Conservation (phyloP, 805 yeast genomes). For the Ogataea allantospora region DNA sequence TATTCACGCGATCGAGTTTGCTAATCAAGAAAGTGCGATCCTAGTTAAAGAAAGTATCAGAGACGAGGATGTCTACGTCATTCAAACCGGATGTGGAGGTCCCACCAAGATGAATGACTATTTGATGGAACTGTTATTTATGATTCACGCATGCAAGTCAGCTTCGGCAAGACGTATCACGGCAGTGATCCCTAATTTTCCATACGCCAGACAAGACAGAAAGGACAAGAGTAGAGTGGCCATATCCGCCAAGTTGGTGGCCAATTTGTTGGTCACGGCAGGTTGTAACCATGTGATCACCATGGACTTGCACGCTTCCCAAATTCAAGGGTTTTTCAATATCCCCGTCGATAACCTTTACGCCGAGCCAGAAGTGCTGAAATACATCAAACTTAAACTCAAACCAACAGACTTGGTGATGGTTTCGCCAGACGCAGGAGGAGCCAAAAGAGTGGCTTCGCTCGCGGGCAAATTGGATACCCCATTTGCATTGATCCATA, state of each 20-base stretch:
- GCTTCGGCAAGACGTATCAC: constrained; percentile 94
- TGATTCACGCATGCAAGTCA: constrained; percentile 92
- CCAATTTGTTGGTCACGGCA: constrained; percentile 86
- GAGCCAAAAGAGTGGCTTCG: constrained; percentile 95
- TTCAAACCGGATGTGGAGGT: constrained; percentile 88
- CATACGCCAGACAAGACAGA: constrained; percentile 96
- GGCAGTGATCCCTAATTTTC: constrained; percentile 92
- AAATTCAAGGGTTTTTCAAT: constrained; percentile 93
- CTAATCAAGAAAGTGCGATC: constrained; percentile 87
- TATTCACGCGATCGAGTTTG: constrained; percentile 78
- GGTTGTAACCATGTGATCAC: constrained; percentile 96
- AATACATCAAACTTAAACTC: constrained; percentile 70
- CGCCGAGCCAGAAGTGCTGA: constrained; percentile 88
- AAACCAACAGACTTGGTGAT: constrained; percentile 61
- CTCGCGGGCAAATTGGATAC: constrained; percentile 89
- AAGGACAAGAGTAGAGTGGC: constrained; percentile 97
- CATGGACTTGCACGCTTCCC: constrained; percentile 96
- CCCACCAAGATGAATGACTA: constrained; percentile 73
- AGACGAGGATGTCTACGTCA: constrained; percentile 84
- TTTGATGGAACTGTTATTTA: constrained; percentile 80
- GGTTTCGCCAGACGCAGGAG: constrained; percentile 98
- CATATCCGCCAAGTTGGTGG: constrained; percentile 90
- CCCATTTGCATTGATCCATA: constrained; percentile 93
- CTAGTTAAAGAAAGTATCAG: constrained; percentile 84
- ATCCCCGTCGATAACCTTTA: constrained; percentile 95